Percentiles rank a stretch among this genome's conserved stretches.
Conservation (phyloP, 345 rosid genomes). For the Eucalyptus globulus region DNA sequence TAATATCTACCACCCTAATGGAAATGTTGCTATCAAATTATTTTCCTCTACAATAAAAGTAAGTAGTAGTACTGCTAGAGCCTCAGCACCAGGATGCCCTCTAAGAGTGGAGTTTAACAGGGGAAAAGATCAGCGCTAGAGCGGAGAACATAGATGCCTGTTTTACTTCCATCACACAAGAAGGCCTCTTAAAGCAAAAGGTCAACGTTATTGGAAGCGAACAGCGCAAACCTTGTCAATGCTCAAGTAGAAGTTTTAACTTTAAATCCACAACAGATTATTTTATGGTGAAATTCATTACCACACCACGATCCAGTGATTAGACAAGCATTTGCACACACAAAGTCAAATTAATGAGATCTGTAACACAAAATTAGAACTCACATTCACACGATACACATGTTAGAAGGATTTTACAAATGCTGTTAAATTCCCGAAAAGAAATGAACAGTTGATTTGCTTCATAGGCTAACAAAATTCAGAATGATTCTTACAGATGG, state of each 20-base stretch:
- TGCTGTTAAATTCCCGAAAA: background rate
- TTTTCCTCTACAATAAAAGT: background rate
- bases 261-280: background rate
- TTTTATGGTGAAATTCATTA: background rate
- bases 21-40: background rate
- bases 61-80: background rate
- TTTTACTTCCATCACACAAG: background rate
- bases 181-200: background rate
- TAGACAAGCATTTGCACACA: background rate
- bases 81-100: background rate
- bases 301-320: background rate
- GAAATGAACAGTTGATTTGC: background rate
- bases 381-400: background rate
- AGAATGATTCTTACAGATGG: background rate
- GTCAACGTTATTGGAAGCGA: background rate
- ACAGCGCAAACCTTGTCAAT: background rate
- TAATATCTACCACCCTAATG: background rate
- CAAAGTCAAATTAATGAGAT: background rate
- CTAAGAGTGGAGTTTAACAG: background rate
- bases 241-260: background rate
- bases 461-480: background rate
- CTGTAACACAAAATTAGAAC: background rate
- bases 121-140: background rate
- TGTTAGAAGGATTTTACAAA: background rate
- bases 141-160: background rate